Evolutionary conservation across 2,329 filamentous ascomycete species (phyloP).

Genomic region (Cladosporium cucumerinum): DNA sequence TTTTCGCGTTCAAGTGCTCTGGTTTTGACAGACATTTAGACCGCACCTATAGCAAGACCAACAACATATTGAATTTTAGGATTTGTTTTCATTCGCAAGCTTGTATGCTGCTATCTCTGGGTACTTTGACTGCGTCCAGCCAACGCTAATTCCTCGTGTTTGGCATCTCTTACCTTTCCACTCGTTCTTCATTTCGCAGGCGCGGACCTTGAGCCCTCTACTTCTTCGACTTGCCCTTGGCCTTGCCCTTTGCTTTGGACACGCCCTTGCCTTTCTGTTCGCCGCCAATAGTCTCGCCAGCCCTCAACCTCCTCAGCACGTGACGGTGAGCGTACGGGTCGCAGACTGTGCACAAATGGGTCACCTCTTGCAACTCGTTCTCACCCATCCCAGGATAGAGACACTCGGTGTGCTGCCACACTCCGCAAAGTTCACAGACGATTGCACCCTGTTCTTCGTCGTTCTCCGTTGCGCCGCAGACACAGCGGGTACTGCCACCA

Average conservation of each 20-base stretch:
- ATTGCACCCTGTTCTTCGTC: conserved; percentile 24
- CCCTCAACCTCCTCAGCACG: not conserved
- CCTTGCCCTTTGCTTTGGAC: not conserved
- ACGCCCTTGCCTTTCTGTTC: not conserved
- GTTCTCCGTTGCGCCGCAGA: conserved; percentile 24
- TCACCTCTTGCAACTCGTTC: not conserved
- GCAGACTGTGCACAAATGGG: conserved; percentile 4
- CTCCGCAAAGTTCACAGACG: conserved; percentile 26
- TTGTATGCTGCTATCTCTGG: not conserved
- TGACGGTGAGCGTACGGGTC: conserved; percentile 4
- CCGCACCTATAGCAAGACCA: not conserved
- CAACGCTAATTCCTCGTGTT: not conserved
- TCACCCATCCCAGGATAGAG: conserved; percentile 12
- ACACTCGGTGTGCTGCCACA: conserved; percentile 32
- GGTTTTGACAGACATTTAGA: not conserved
- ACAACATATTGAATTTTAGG: not conserved
- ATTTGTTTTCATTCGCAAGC: not conserved
- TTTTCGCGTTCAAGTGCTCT: too few relatives aligned
- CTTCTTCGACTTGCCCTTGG: not conserved
- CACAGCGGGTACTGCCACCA: conserved; percentile 26
- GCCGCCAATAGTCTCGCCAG: not conserved
- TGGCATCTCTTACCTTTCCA: not conserved
- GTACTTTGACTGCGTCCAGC: not conserved
- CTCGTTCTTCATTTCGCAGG: not conserved
- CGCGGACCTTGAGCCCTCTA: not conserved